These are phyloP conservation scores for Physocladia obscura DNA, from an alignment of 192 early-diverging fungal genomes.

Conservation along the genomic window DNA sequence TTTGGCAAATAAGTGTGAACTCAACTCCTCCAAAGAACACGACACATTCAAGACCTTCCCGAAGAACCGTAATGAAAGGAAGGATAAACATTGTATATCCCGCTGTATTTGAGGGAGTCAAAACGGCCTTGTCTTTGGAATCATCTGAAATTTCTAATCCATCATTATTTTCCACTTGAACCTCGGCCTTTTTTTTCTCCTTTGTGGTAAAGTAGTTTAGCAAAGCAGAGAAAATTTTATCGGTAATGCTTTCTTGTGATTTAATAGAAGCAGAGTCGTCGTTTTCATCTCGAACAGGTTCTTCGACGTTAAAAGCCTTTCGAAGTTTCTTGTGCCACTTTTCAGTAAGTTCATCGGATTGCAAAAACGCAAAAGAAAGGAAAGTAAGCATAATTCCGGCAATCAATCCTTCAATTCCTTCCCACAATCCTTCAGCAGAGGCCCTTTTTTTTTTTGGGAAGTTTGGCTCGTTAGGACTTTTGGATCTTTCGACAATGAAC, in stretches of 20 bases:
- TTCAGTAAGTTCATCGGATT: constrained; percentile 70
- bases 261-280: not conserved
- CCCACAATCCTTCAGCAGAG: constrained; percentile 64
- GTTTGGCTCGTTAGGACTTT: too few species aligned
- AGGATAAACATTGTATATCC: constrained; percentile 31
- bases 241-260: not conserved
- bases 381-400: constrained; percentile 73
- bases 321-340: constrained; percentile 74
- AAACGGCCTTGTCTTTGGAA: not conserved
- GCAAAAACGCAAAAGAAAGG: constrained; percentile 52
- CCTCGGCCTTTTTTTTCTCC: not conserved
- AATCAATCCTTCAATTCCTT: constrained; percentile 75
- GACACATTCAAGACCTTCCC: constrained; percentile 89
- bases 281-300: not conserved
- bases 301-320: constrained; percentile 39
- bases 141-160: too few species aligned
- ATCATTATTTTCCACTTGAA: not conserved
- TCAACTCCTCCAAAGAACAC: constrained; percentile 83
- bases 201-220: too few species aligned
- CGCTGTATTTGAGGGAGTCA: not conserved
- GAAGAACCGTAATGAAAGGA: constrained; percentile 78
- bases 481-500: not conserved
- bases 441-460: constrained; percentile 2
- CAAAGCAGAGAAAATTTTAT: not conserved
- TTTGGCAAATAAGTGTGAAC: not conserved